Percentiles rank a stretch among this genome's conserved stretches.
Evolutionary conservation across 2,329 filamentous ascomycete species (phyloP).

Genomic region (Pseudocercospora eumusae): DNA sequence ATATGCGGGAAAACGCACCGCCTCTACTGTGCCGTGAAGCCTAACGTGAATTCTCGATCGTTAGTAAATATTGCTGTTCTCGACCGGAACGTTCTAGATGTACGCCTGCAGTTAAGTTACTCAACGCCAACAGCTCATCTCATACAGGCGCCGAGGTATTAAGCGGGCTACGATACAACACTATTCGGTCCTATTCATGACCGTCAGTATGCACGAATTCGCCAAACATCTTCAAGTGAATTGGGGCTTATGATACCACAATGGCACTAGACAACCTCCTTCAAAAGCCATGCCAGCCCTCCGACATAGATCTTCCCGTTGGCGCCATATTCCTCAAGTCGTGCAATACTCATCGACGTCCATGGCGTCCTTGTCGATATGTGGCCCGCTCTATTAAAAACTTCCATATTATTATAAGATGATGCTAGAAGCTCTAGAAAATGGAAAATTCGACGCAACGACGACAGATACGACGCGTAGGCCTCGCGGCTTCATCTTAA

Average conservation of each 20-base stretch:
- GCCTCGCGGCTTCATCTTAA: constrained; percentile 57
- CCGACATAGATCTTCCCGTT: constrained; percentile 2
- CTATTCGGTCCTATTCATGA: background rate
- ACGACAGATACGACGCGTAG: constrained; percentile 53
- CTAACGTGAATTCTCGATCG: background rate
- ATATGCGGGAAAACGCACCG: background rate
- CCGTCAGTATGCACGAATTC: background rate
- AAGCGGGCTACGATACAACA: background rate
- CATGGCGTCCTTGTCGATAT: background rate
- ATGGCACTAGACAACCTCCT: background rate
- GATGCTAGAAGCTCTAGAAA: background rate
- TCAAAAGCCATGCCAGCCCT: background rate
- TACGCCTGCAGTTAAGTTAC: background rate
- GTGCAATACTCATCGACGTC: background rate
- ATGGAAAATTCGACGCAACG: constrained; percentile 52
- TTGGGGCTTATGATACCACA: background rate
- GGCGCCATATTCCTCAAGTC: background rate
- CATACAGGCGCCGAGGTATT: background rate
- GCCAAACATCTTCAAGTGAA: no score
- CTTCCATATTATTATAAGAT: background rate
- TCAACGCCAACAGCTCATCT: background rate
- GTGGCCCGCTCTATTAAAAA: background rate
- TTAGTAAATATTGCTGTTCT: background rate
- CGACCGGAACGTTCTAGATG: background rate
- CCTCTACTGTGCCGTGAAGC: background rate